Evolutionary conservation across 2,329 filamentous ascomycete genomes (phyloP).

Genomic region (Ustulina deusta): DNA sequence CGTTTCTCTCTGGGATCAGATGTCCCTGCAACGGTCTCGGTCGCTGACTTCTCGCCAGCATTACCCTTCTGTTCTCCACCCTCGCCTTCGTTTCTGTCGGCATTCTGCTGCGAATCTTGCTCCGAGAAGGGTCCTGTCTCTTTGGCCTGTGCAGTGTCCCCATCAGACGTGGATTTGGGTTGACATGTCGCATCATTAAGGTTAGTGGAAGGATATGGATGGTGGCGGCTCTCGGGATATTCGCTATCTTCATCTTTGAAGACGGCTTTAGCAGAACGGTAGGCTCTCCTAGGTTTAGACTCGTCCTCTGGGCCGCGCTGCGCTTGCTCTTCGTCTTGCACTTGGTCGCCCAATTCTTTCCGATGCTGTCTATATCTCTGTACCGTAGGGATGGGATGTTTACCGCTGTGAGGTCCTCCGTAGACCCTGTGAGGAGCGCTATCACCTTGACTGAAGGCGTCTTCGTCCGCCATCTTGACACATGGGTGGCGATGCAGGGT

Average conservation of each 20-base stretch:
- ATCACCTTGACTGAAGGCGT: constrained; percentile 39
- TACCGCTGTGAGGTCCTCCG: constrained; percentile 44
- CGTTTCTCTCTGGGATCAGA: constrained; percentile 61
- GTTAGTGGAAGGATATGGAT: constrained; percentile 55
- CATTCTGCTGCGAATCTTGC: constrained; percentile 29
- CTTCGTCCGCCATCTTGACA: constrained; percentile 38
- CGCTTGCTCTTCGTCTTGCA: constrained; percentile 51
- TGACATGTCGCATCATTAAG: constrained; percentile 47
- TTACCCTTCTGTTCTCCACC: constrained; percentile 32
- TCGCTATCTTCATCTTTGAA: constrained; percentile 51
- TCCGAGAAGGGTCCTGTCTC: constrained; percentile 29
- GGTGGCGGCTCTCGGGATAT: constrained; percentile 43
- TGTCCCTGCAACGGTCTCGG: constrained; percentile 54
- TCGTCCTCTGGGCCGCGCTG: constrained; percentile 53
- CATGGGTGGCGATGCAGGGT: not conserved
- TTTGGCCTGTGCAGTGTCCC: constrained; percentile 34
- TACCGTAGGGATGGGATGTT: constrained; percentile 58
- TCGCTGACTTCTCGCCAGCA: constrained; percentile 48
- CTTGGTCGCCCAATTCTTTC: constrained; percentile 57
- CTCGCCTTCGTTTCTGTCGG: constrained; percentile 12
- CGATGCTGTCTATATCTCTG: constrained; percentile 62
- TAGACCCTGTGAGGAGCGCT: constrained; percentile 36
- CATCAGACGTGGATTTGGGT: constrained; percentile 35
- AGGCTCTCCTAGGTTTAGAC: constrained; percentile 53
- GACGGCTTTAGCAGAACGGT: constrained; percentile 53